These are phyloP conservation scores for Trichoderma endophyticum DNA, from an alignment of 2,329 filamentous ascomycete species.

Conservation along the genomic window DNA sequence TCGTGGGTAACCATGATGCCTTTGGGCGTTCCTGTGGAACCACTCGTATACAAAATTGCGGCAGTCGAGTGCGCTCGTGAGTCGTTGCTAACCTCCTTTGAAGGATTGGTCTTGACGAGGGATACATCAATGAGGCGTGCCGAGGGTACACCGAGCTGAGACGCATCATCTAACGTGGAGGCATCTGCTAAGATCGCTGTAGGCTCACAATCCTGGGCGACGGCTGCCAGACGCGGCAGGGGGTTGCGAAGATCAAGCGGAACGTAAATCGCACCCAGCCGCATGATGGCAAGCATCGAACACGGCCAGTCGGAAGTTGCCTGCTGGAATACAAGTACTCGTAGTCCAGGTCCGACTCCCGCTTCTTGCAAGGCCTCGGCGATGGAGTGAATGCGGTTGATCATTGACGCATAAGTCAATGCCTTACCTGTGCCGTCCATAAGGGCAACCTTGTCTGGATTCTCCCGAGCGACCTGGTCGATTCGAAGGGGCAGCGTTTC, in stretches of 20 bases:
- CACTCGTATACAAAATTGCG: constrained; percentile 33
- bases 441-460: constrained; percentile 20
- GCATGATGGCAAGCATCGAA: constrained; percentile 40
- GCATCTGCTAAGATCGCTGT: constrained; percentile 25
- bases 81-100: not conserved
- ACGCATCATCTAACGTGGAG: constrained; percentile 8
- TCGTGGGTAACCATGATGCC: constrained; percentile 35
- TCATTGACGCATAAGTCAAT: constrained; percentile 37
- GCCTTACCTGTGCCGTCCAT: constrained; percentile 23
- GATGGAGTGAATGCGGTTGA: constrained; percentile 33
- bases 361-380: constrained; percentile 20
- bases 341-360: constrained; percentile 20
- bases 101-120: not conserved
- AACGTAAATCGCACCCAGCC: constrained; percentile 36
- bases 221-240: constrained; percentile 29
- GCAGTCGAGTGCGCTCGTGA: constrained; percentile 19
- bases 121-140: constrained; percentile 6
- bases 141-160: not conserved
- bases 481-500: constrained; percentile 36
- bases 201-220: constrained; percentile 28
- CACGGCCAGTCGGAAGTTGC: constrained; percentile 35
- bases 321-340: constrained; percentile 41
- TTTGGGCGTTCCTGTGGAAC: constrained; percentile 37
- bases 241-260: constrained; percentile 39
- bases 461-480: constrained; percentile 30